Base-by-base conservation (phyloP, 2,329 filamentous ascomycete genomes). In the Macroventuria anomochaeta region DNA sequence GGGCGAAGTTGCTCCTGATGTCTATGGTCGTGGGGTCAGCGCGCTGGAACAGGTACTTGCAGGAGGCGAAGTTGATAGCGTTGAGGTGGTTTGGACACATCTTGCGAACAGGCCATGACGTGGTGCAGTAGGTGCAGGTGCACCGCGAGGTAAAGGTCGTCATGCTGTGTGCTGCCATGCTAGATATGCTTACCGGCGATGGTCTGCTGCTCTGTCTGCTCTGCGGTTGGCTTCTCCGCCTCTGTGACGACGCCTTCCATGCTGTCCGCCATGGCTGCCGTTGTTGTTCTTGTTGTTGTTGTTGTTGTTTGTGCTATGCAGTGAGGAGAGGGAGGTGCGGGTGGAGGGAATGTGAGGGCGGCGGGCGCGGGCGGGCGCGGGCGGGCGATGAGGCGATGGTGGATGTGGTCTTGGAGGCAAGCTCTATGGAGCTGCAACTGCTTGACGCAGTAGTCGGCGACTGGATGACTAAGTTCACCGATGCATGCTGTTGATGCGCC, bases 1-100 rank as follows among this genome's bases (percentile, higher is more conserved):
- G 84, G 46, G 86, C 85, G 73, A 97, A 97, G 79, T 96, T 97
- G 82, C 85, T 88, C 79, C 93, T 95, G 80, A 99, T 96, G 76
- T 97, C 95, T 97, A 72, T 39, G 23, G 62, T 58, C 37, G 59
- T 57, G 26, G 63, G 62, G 63, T 75, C 69, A 75, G 72, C 69
- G 31, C 51, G 51, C 34, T 64, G 64, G 58, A 53, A 60, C 26
- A 67, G 59, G 58, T 65, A 68, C 62, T 67, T 69, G 63, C 60
- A 61, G 23, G 59, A 59, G 25, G 65, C 68, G 10, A 68, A 50
- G 55, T 61, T 51, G 32, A 64, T 69, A 56, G 70, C 69, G 36
- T 70, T 62, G 57, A 71, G 65, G 55, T 69, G 67, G 20, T 40
- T 61, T 13, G 53, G 55, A 48, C 69, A 72, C 66, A 71, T 72